A percentile compares a stretch with the other conserved stretches of the same genome.
These are phyloP conservation scores for Talaromyces islandicus DNA, from an alignment of 2,329 filamentous ascomycete species.

Conservation along the genomic window DNA sequence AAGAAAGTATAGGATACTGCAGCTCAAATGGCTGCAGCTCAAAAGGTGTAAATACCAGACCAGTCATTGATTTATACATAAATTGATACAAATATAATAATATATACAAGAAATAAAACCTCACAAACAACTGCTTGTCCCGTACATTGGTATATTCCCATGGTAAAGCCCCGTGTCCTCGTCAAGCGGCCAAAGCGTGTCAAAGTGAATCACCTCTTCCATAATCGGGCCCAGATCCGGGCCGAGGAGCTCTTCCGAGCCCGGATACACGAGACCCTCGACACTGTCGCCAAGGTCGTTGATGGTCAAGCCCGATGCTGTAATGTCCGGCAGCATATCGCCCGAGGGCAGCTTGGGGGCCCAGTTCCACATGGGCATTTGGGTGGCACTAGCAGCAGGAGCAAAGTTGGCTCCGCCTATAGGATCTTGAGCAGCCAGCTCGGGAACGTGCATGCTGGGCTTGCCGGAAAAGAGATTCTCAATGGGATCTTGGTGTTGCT, in stretches of 20 bases:
- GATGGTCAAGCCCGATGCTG: background rate
- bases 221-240: constrained; percentile 10
- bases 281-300: constrained; percentile 11
- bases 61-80: background rate
- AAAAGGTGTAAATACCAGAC: too few species aligned
- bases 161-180: constrained; percentile 11
- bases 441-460: background rate
- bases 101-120: background rate
- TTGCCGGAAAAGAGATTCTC: constrained; percentile 10
- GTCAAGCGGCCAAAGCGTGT: constrained; percentile 13
- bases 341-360: background rate
- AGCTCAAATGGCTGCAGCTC: constrained; percentile 8
- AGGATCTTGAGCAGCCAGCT: background rate
- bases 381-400: background rate
- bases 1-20: constrained; percentile 9
- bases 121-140: constrained; percentile 11
- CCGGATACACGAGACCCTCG: constrained; percentile 12
- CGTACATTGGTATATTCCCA: constrained; percentile 14
- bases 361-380: constrained; percentile 12
- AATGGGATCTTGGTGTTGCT: constrained; percentile 10
- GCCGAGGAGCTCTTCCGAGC: constrained; percentile 10
- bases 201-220: constrained; percentile 14
- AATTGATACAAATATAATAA: background rate
- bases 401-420: background rate
- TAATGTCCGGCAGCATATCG: background rate